These are phyloP conservation scores for Termitomyces sp. DNA, from an alignment of 768 basidiomycete genomes.

Conservation along the genomic window DNA sequence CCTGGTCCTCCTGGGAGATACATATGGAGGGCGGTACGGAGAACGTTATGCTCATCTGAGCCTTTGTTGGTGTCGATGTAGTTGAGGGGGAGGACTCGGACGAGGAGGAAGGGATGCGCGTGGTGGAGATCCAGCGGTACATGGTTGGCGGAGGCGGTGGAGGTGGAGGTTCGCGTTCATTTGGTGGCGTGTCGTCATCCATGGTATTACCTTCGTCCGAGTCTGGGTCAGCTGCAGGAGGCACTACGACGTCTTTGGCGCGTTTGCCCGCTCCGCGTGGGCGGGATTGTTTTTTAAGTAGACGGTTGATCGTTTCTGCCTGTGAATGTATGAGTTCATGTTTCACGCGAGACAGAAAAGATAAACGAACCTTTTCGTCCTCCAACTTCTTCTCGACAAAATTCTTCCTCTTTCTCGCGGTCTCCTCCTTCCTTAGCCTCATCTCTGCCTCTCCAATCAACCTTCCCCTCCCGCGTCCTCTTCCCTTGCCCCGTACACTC, in stretches of 20 bases:
- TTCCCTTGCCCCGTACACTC: slow-evolving; percentile 8
- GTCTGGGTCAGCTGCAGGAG: slow-evolving; percentile 20
- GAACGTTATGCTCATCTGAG: slow-evolving; percentile 41
- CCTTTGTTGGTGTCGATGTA: background rate
- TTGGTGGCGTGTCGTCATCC: slow-evolving; percentile 13
- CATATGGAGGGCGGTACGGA: slow-evolving; percentile 37
- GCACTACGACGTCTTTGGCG: slow-evolving; percentile 13
- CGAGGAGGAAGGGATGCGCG: slow-evolving; percentile 20
- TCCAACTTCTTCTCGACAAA: slow-evolving; percentile 78
- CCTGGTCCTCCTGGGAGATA: background rate
- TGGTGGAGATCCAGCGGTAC: slow-evolving; percentile 71
- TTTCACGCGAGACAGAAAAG: background rate
- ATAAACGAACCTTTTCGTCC: slow-evolving; percentile 63
- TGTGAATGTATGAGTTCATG: slow-evolving; percentile 18
- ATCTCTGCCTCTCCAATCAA: slow-evolving; percentile 16
- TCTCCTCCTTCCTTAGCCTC: slow-evolving; percentile 60
- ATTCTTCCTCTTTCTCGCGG: slow-evolving; percentile 74
- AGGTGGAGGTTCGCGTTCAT: background rate
- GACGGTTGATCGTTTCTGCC: slow-evolving; percentile 85
- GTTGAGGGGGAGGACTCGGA: background rate
- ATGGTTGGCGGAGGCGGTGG: slow-evolving; percentile 32
- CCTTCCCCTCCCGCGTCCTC: slow-evolving; percentile 13
- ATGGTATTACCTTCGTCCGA: slow-evolving; percentile 28
- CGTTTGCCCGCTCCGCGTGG: slow-evolving; percentile 48
- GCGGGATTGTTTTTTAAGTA: slow-evolving; percentile 80